Evolutionary conservation across 164 flowering plant genomes (phyloP), one percentile per base, ranked within the genome.

Genomic region (Houttuynia cordata): DNA sequence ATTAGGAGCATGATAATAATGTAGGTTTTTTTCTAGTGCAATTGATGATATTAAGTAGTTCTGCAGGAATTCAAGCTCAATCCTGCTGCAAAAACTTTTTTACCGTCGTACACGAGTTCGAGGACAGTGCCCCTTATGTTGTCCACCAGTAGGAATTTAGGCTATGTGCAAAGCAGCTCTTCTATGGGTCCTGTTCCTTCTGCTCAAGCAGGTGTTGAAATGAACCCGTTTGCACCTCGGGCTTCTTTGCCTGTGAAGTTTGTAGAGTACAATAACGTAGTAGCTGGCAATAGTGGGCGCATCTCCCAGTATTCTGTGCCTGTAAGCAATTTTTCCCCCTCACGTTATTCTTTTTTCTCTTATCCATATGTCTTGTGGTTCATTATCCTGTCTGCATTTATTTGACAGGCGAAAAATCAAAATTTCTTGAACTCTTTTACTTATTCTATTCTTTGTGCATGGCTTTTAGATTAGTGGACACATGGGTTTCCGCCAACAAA

Each of bases 31-130:
- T 6, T 30, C 37, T 30, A 30, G 37, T 30, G 37, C 37, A 30
- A 6, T 30, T 30, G 37, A 30, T 24, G 24, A 3, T 15, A 34
- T 57, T 39, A 22, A 23, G 61, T 15, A 12, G 53, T 40, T 70
- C 55, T 65, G 19, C 61, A 86, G 96, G 91, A 78, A 68, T 88
- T 80, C 53, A 88, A 88, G 79, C 93, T 88, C 66, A 88, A 88
- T 63, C 93, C 93, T 22, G 87, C 74, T 62, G 96, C 96, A 62
- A 83, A 86, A 69, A 64, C 74, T 34, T 88, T 88, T 67, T 81
- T 82, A 60, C 96, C 96, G 19, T 72, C 86, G 52, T 65, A 66
- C 61, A 21, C 72, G 57, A 70, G 68, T 53, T 67, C 73, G 34
- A 67, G 75, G 53, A 64, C 84, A 67, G 70, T 73, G 49, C 64